A percentile compares a stretch with the other conserved stretches of the same genome.
These are phyloP conservation scores for Claviceps lovelessii DNA, from an alignment of 2,329 filamentous ascomycete species.

Conservation along the genomic window DNA sequence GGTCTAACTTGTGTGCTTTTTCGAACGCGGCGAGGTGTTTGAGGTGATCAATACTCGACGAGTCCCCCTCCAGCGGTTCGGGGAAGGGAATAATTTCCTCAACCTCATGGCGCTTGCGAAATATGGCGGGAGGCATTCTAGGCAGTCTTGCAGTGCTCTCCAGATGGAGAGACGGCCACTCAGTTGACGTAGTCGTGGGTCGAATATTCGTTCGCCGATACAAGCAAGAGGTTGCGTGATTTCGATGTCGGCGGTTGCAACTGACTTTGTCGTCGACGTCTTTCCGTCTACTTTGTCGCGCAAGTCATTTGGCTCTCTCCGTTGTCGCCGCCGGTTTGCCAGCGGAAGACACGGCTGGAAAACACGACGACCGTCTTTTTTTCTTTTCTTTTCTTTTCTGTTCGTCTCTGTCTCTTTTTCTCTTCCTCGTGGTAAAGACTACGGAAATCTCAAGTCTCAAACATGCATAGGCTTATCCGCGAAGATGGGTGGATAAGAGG, in stretches of 20 bases:
- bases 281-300: not conserved
- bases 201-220: not conserved
- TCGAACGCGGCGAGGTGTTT: constrained; percentile 41
- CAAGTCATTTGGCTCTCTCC: not conserved
- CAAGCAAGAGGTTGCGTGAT: not conserved
- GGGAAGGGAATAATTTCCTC: constrained; percentile 30
- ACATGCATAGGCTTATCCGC: not conserved
- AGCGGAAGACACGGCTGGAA: not conserved
- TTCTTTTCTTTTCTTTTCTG: not conserved
- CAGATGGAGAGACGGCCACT: not conserved
- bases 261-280: not conserved
- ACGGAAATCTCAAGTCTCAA: not conserved
- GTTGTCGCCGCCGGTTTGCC: not conserved
- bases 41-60: constrained; percentile 27
- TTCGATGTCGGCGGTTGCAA: not conserved
- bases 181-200: not conserved
- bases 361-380: not conserved
- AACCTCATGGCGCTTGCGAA: constrained; percentile 32
- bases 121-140: constrained; percentile 22
- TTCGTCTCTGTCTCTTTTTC: not conserved
- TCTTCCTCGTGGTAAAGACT: not conserved
- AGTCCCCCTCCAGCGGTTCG: constrained; percentile 24
- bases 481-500: constrained; percentile 1
- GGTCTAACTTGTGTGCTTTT: constrained; percentile 47
- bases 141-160: not conserved